Base-by-base conservation (phyloP, 1,139 yeast species). In the Hemisphaericaspora subhashii region DNA sequence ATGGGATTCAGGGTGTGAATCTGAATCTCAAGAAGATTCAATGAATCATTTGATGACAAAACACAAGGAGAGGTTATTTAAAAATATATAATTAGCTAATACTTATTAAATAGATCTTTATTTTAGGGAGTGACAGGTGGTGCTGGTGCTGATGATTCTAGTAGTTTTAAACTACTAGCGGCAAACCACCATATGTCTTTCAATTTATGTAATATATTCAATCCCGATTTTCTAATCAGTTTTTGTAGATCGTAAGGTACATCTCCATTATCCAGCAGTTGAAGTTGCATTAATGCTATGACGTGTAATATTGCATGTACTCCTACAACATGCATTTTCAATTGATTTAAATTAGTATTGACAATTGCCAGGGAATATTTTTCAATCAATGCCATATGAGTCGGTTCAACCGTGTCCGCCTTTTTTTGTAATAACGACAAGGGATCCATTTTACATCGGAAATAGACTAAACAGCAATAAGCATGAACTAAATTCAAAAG, bases 1-100 rank as follows among this genome's bases (percentile, higher is more conserved):
- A 48, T 87, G 96, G 96, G 72, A 68, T 31, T 2, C 32, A 3
- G 15, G 15, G 5, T 29, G 32, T 29, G 32, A 29, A 4, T 29
- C 32, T 11, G 18, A n/a, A n/a, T n/a, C 27, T 24, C 15, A 24
- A 3, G 9, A 18, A 11, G 32, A 18, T 2, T n/a, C 5, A 11
- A 18, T 29, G 32, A 15, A 17, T 14, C 32, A 29, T 29, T 17
- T 29, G 32, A 29, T 29, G 23, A 7, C 6, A 17, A 29, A 29
- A 15, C 32, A 29, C 11, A 29, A 29, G 11, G 23, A 9, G 5
- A 23, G n/a, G n/a, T 29, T 29, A 18, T 29, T 29, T 12, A 11
- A 29, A 15, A 29, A 29, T 29, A 29, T 29, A 17, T 29, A 29
- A 12, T 5, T 9, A 5, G 9, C 4, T 9, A 4, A 12, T 24